These are phyloP conservation scores for Cladosporium sp. DNA, from an alignment of 2,329 filamentous ascomycete species.

Conservation along the genomic window DNA sequence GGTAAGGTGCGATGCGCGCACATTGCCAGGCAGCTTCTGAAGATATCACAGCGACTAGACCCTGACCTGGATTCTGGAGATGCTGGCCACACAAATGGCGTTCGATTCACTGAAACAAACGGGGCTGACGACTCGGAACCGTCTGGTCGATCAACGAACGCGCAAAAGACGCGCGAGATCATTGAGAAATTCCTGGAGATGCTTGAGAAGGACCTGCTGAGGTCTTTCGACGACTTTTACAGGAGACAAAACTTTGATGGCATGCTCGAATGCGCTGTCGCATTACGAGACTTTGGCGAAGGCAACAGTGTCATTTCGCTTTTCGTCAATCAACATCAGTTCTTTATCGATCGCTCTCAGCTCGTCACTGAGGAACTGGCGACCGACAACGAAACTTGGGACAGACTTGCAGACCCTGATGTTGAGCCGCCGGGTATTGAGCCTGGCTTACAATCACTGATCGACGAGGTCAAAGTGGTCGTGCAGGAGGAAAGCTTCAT, in stretches of 20 bases:
- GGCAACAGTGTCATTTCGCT: conserved; percentile 90
- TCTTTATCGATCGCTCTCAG: conserved; percentile 95
- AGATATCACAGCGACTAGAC: conserved; percentile 88
- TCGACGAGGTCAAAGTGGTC: conserved; percentile 91
- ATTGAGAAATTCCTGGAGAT: conserved; percentile 97
- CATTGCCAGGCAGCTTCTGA: conserved; percentile 86
- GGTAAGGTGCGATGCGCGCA: conserved; percentile 92
- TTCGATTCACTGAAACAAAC: conserved; percentile 28
- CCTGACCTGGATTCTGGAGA: conserved; percentile 44
- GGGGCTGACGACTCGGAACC: conserved; percentile 44
- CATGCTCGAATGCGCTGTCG: conserved; percentile 94
- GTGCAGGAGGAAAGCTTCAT: conserved; percentile 97
- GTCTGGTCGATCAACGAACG: conserved; percentile 40
- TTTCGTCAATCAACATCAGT: conserved; percentile 98
- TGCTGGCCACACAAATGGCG: conserved; percentile 26
- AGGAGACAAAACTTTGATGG: conserved; percentile 91
- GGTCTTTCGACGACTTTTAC: conserved; percentile 97
- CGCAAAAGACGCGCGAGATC: conserved; percentile 55
- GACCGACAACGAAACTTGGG: conserved; percentile 70
- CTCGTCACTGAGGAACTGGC: conserved; percentile 80
- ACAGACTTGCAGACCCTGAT: conserved; percentile 88
- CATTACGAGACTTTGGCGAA: conserved; percentile 91
- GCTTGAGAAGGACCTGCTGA: conserved; percentile 87
- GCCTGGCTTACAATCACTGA: conserved; percentile 79
- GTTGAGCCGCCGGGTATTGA: conserved; percentile 86